Base-by-base conservation (phyloP, 768 basidiomycete genomes). In the Pholiota microspora region DNA sequence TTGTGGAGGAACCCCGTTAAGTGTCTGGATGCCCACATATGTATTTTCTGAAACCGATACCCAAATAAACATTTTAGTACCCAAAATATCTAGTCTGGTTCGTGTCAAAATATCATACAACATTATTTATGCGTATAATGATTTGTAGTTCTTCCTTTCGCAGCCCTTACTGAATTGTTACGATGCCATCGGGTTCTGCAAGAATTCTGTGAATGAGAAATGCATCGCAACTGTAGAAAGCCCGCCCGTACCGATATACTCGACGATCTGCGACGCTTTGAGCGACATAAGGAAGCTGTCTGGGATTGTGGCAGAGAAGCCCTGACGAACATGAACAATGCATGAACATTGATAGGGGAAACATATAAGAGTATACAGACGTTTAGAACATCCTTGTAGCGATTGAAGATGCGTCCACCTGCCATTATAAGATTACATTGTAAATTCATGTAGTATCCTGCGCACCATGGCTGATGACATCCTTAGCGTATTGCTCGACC, bases 401-500 rank as follows among this genome's bases (percentile, higher is more conserved):
- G 61, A 10, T 75, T 62, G 2, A 61, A 69, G 13, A 84, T 74
- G n/a, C 64, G 48, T 27, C 81, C 80, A 15, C 81, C 83, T 74
- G 54, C 0, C n/a, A n/a, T n/a, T n/a, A n/a, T n/a, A n/a, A n/a
- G n/a, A n/a, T n/a, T n/a, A n/a, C n/a, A n/a, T n/a, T n/a, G n/a
- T n/a, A n/a, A n/a, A n/a, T n/a, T n/a, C 3, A 28, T 15, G 1
- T n/a, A n/a, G 21, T 7, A n/a, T 5, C 21, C 8, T 40, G 16
- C 66, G 49, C 55, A 77, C 81, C 80, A 49, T 74, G 71, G 4
- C 45, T 55, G 18, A 62, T 59, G 9, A 84, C 73, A 1, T 73
- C 65, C 0, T 68, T 55, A 6, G 65, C 72, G 54, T 73, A 82
- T 45, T 75, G 59, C 29, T 77, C 59, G 29, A 84, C 71, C 49